These are phyloP conservation scores for Lentinula aciculospora DNA, from an alignment of 768 basidiomycete species.

Conservation along the genomic window DNA sequence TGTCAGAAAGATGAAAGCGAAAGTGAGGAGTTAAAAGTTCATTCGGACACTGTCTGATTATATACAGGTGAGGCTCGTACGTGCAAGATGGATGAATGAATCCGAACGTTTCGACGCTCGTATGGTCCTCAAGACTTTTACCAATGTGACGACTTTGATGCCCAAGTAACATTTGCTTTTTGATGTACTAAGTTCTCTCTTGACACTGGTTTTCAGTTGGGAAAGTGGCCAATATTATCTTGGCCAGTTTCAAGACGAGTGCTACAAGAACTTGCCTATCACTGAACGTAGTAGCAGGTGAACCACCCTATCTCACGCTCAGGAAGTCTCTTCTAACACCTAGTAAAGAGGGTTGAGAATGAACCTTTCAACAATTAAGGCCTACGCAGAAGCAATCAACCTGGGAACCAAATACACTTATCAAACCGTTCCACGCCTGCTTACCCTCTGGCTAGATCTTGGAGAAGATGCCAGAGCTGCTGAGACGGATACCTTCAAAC, in stretches of 20 bases:
- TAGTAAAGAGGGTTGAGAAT: constrained; percentile 50
- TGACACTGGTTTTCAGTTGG: constrained; percentile 58
- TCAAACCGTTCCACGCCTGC: constrained; percentile 87
- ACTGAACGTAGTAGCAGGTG: constrained; percentile 44
- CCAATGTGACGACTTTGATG: constrained; percentile 41
- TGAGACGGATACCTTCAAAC: constrained; percentile 33
- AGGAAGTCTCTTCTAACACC: not conserved
- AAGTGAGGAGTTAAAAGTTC: no score
- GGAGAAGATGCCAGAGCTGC: constrained; percentile 49
- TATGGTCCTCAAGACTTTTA: constrained; percentile 55
- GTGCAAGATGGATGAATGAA: constrained; percentile 91
- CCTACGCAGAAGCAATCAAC: constrained; percentile 66
- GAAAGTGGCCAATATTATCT: constrained; percentile 85
- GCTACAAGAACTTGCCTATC: constrained; percentile 47
- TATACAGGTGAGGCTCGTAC: constrained; percentile 66
- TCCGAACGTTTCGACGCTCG: constrained; percentile 73
- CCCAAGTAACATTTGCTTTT: constrained; percentile 48
- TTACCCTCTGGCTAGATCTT: constrained; percentile 92
- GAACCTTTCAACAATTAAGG: constrained; percentile 59
- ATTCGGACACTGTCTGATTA: not conserved
- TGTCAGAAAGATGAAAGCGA: constrained; percentile 54
- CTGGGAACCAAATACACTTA: constrained; percentile 94
- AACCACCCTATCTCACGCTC: constrained; percentile 5
- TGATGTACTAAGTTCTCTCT: no score
- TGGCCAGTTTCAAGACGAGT: constrained; percentile 85